Percentiles rank a stretch among this genome's conserved stretches.
phyloP scores from a whole-genome alignment of 2,329 filamentous ascomycete genomes.

The Pseudogymnoascus sp. region DNA sequence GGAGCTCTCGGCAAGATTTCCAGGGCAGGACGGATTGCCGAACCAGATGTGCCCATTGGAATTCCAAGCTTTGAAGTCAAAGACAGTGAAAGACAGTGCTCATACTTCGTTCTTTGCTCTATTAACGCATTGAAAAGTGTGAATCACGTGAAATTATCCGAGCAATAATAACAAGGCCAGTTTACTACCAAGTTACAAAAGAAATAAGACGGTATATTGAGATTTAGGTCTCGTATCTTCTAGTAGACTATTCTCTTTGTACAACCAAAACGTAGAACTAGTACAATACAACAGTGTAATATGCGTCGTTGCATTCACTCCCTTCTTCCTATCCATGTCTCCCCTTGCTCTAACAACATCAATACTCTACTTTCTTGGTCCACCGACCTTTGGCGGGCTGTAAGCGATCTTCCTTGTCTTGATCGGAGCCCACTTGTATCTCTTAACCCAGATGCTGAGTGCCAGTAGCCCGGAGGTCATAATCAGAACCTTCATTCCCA shows the following conservation, averaged over 20 bases:
- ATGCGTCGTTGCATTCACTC: constrained; percentile 12
- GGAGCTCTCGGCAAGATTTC: constrained; percentile 7
- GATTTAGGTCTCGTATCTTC: constrained; percentile 6
- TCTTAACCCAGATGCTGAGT: constrained; percentile 93
- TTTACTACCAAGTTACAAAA: not conserved
- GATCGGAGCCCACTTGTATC: constrained; percentile 97
- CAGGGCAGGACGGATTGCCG: constrained; percentile 3
- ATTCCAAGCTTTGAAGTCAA: not conserved
- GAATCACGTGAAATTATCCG: not conserved
- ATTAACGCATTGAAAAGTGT: not conserved
- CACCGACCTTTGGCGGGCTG: constrained; percentile 53
- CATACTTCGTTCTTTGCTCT: not conserved
- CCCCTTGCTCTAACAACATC: constrained; percentile 8
- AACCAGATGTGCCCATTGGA: not conserved
- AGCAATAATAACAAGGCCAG: not conserved
- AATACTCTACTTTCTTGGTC: constrained; percentile 7
- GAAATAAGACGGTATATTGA: constrained; percentile 9
- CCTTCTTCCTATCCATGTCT: constrained; percentile 20
- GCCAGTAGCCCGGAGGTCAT: constrained; percentile 72
- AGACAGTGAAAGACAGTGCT: not conserved
- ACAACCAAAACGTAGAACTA: constrained; percentile 25
- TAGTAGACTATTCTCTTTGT: constrained; percentile 19
- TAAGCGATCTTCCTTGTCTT: constrained; percentile 94
- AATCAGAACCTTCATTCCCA: constrained; percentile 93
- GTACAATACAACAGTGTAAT: constrained; percentile 20